Base-by-base conservation (phyloP, 2,329 filamentous ascomycete species). In the Arthrinium puccinioides region DNA sequence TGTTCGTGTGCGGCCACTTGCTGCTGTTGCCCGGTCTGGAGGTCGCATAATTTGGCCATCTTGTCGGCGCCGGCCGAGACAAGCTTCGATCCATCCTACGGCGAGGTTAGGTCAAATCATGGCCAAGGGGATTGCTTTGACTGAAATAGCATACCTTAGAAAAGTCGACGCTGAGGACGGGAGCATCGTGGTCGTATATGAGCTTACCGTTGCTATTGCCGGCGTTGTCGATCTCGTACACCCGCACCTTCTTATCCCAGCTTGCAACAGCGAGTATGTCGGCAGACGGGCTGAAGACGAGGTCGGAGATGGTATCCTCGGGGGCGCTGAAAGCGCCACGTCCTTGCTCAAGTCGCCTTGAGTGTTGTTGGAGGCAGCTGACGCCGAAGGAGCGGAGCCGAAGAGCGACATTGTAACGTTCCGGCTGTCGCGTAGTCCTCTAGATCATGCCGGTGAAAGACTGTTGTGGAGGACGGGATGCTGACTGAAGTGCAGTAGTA, bases 161-260 rank as follows among this genome's bases (percentile, higher is more conserved):
- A 76, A 90, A 97, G 55, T 88, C 84, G 46, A 83, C 82, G 56
- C 79, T 84, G 43, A 98, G 67, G 4, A 94, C 89, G 4, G 89
- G 87, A 30, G 75, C 86, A 47, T 87, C 83, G 63, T 94, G 87
- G 49, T 94, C 84, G 56, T 92, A 94, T 41, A 83, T 69, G 45
- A 87, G 87, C 55, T 89, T 90, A 34, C 87, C 88, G 57, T 87
- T 79, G 54, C 84, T 90, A 56, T 84, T 76, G 29, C 88, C 87
- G 48, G 79, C 79, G 39, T 64, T 66, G 47, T 82, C 79, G 57
- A 97, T 87, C 62, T 97, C 87, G 66, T 97, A 98, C 57, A 98
- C 90, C 55, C 89, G 84, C 45, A 97, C 87, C 61, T 95, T 94
- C 69, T 94, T 94, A 65, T 98, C 92, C 92, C 92, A 98, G 52